Conservation (phyloP, 2,329 filamentous ascomycete species). For the Pseudogymnoascus sp. region DNA sequence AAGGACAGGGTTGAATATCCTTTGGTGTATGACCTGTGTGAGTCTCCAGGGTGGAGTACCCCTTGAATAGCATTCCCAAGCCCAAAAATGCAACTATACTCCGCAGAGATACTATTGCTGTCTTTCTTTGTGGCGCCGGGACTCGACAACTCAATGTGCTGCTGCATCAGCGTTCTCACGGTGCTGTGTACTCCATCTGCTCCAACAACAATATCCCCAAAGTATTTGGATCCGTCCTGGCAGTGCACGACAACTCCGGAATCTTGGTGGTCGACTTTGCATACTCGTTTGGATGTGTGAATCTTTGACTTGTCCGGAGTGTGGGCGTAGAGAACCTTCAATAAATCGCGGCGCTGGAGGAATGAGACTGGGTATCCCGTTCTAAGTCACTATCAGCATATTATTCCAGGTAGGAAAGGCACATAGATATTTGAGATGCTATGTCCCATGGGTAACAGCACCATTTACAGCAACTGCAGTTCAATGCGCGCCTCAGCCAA, state of each 20-base stretch:
- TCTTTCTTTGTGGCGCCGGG: conserved; percentile 11
- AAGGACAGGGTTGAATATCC: conserved; percentile 15
- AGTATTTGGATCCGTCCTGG: conserved; percentile 18
- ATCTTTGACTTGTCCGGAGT: conserved; percentile 20
- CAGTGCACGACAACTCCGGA: conserved; percentile 17
- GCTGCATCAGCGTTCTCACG: conserved; percentile 19
- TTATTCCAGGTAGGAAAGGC: background rate
- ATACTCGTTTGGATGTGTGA: conserved; percentile 16
- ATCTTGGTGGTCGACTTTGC: conserved; percentile 13
- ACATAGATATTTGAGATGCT: too few relatives aligned
- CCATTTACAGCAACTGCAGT: too few relatives aligned
- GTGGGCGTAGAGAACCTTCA: conserved; percentile 20
- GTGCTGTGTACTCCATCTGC: conserved; percentile 25
- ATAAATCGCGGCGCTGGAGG: conserved; percentile 8
- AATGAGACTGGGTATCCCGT: conserved; percentile 19
- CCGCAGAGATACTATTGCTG: conserved; percentile 19
- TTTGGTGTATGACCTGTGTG: conserved; percentile 14
- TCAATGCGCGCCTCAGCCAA: background rate
- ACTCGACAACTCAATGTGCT: conserved; percentile 10
- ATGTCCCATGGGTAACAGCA: too few relatives aligned
- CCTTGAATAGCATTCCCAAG: conserved; percentile 15
- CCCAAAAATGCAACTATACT: conserved; percentile 24
- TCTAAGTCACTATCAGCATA: conserved; percentile 13
- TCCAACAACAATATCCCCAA: conserved; percentile 24
- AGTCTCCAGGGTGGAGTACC: conserved; percentile 12